Evolutionary conservation across 495 filamentous ascomycete genomes (phyloP), one percentile per base, ranked within the genome.

Genomic region (Aspergillus hancockii): DNA sequence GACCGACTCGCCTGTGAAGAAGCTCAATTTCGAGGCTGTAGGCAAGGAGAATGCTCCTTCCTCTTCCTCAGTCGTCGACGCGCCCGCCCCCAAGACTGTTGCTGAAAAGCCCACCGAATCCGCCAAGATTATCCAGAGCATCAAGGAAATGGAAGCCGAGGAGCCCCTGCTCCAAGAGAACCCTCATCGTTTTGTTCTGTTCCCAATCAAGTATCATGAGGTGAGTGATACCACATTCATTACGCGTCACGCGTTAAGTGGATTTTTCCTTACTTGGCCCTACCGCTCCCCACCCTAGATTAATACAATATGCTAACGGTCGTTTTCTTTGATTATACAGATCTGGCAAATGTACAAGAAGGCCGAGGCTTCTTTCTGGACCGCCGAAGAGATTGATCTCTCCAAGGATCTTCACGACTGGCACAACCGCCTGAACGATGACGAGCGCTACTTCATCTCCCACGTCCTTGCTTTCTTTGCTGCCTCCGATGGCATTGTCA

Each of bases 311-410:
- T 22, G 30, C 63, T 71, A 60, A 67, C 58, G 31, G 28, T 3
- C 22, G 6, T 25, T 22, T 38, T 52, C 46, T 41, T 59, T 58
- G 54, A 23, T 49, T 36, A 55, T 30, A 70, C 66, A 93, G 94
- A 93, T 98, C 79, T 98, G 94, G 94, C 95, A 97, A 77, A 97
- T 98, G 93, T 98, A 98, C 85, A 98, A 98, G 88, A 98, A 98
- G 81, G 95, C 95, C 65, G 93, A 97, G 76, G 94, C 94, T 23
- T 98, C 95, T 38, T 98, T 98, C 86, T 98, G 94, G 94, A 98
- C 95, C 54, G 94, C 94, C 55, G 94, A 98, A 73, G 94, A 98
- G 80, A 97, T 98, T 61, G 94, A 98, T 80, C 86, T 98, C 28
- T 96, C 93, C 67, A 98, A 98, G 81, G 94, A 98, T 75, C 83